Evolutionary conservation across 805 yeast species (phyloP), one percentile per base, ranked within the genome.

Genomic region (Wickerhamiella azyma): DNA sequence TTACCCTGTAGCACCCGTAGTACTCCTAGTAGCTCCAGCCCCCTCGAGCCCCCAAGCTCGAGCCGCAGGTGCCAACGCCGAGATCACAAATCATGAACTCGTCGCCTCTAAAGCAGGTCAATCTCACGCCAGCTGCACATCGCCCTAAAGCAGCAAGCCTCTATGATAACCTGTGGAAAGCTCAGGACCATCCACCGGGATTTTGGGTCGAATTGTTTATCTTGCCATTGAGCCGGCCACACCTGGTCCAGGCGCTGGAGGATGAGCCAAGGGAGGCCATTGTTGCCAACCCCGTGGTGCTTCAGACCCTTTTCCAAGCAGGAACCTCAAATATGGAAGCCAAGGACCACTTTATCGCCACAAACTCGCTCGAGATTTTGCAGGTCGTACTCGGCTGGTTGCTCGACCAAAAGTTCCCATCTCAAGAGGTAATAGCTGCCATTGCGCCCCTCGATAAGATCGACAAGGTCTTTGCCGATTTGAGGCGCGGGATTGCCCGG

Each of bases 401-500:
- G 1, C 52, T 59, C 26, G 47, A 48, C 36, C 59, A 56, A 48
- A 50, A 50, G 17, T 55, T 61, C 37, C 48, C 62, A 8, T 53
- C 53, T 18, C 43, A 62, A 0, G 66, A 63, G 16, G 48, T 55
- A 3, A 59, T 65, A 16, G 33, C 59, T 2, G 55, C 60, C 3
- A 49, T 66, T 11, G 62, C 65, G 1, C 69, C 70, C 2, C 48
- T 64, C 14, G 64, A 62, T 18, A 47, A 49, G 9, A 60, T 64
- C 13, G 66, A 63, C 33, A 41, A 39, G 24, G 47, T 52, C 18
- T 56, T 66, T 35, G 55, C 54, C 43, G 54, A 53, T 16, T 52
- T 66, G 21, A 55, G 64, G 7, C 50, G 53, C 7, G 49, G 52
- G 16, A 44, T 65, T 10, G 55, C 55, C 41, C 47, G 46, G 14